phyloP scores from a whole-genome alignment of 176 grass and related monocot species.

The Aegilops speltoides region DNA sequence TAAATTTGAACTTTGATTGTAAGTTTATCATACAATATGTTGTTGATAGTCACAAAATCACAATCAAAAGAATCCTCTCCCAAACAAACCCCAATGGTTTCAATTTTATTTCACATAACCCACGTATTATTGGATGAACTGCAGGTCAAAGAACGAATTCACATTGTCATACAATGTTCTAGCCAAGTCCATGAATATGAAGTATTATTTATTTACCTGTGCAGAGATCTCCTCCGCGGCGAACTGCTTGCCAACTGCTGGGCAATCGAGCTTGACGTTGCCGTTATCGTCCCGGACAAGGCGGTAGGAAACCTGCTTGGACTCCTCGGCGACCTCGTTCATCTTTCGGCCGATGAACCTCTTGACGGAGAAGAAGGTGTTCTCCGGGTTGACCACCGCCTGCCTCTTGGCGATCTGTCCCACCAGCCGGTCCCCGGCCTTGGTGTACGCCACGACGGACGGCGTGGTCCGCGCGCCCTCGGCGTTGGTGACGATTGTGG shows the following conservation, averaged over 20 bases:
- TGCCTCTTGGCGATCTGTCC: constrained; percentile 88
- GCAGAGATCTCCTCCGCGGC: constrained; percentile 71
- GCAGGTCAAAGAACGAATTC: background rate
- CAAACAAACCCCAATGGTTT: background rate
- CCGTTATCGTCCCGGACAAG: constrained; percentile 66
- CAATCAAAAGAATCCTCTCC: background rate
- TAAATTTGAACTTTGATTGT: background rate
- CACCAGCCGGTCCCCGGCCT: constrained; percentile 66
- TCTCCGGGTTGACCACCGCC: constrained; percentile 81
- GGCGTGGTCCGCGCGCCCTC: constrained; percentile 83
- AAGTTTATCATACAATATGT: background rate
- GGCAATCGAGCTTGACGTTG: constrained; percentile 76
- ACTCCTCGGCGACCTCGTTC: constrained; percentile 73
- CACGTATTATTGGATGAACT: background rate
- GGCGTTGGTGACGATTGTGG: constrained; percentile 81
- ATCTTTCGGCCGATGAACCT: constrained; percentile 78
- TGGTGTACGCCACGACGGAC: constrained; percentile 79
- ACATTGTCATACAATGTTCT: background rate
- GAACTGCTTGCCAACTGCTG: constrained; percentile 67
- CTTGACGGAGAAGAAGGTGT: constrained; percentile 83
- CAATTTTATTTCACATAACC: background rate
- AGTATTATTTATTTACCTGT: constrained; percentile 33
- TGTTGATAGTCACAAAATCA: background rate
- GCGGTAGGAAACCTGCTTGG: constrained; percentile 75
- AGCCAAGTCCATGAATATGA: too few species aligned